Percentiles rank a stretch among this genome's conserved stretches.
Evolutionary conservation across 2,329 filamentous ascomycete genomes (phyloP).

Genomic region (Aspergillus quadricinctus): DNA sequence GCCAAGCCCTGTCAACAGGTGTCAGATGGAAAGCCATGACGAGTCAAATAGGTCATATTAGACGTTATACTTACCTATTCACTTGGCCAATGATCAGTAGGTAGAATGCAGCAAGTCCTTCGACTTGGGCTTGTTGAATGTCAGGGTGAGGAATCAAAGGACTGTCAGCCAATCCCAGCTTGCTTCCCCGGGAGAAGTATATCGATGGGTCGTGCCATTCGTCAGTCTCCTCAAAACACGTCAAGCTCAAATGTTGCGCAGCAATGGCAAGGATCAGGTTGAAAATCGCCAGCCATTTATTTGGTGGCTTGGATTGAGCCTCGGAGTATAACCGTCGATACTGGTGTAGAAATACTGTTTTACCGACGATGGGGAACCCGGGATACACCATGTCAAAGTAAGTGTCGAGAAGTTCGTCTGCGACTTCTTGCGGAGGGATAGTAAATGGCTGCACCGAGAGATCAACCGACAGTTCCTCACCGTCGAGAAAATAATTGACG

Average conservation of each 20-base stretch:
- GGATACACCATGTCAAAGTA: constrained; percentile 36
- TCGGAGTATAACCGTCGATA: constrained; percentile 27
- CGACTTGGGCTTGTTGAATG: constrained; percentile 39
- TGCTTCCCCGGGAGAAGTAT: constrained; percentile 35
- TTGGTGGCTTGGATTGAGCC: constrained; percentile 23
- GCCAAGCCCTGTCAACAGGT: constrained; percentile 32
- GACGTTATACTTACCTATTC: constrained; percentile 28
- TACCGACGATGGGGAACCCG: constrained; percentile 38
- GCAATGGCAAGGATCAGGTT: constrained; percentile 41
- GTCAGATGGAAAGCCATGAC: background rate
- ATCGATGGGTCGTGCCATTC: constrained; percentile 29
- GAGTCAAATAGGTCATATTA: background rate
- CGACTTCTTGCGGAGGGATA: constrained; percentile 13
- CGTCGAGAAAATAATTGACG: background rate
- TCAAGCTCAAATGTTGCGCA: constrained; percentile 28
- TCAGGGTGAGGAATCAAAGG: constrained; percentile 32
- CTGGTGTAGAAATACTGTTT: constrained; percentile 32
- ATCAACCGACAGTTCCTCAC: background rate
- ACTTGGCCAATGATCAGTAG: constrained; percentile 34
- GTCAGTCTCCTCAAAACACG: constrained; percentile 26
- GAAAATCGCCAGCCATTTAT: constrained; percentile 37
- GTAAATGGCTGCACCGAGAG: background rate
- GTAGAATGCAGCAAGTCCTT: constrained; percentile 34
- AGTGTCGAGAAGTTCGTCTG: constrained; percentile 33
- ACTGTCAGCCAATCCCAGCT: constrained; percentile 28